These are phyloP conservation scores for Schizonepeta tenuifolia DNA, from an alignment of 257 asterid species.

Conservation along the genomic window DNA sequence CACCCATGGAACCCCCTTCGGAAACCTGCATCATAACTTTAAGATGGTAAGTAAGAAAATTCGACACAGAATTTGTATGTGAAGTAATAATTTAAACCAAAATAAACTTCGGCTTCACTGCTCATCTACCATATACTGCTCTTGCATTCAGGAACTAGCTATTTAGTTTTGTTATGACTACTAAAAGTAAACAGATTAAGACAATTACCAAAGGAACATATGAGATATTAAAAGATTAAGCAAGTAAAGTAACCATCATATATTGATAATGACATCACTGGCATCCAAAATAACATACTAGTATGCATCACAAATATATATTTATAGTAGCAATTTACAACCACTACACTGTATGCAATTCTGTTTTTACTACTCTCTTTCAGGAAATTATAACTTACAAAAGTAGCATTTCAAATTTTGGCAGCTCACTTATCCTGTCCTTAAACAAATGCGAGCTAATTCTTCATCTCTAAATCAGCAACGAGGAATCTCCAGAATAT, in stretches of 20 bases:
- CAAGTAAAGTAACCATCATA: background rate
- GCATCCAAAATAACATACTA: conserved; percentile 4
- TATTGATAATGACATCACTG: background rate
- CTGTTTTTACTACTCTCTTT: background rate
- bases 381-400: conserved; percentile 8
- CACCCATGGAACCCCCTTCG: conserved; percentile 95
- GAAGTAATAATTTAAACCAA: background rate
- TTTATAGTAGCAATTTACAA: conserved; percentile 12
- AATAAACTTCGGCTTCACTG: background rate
- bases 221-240: background rate
- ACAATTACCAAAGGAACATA: background rate
- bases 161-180: background rate
- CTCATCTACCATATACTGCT: background rate
- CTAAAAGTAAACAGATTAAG: background rate
- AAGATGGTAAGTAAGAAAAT: conserved; percentile 3
- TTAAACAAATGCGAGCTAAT: background rate
- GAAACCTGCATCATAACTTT: conserved; percentile 67
- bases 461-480: conserved; percentile 5
- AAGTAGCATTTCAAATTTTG: background rate
- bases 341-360: background rate
- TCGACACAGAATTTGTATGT: background rate
- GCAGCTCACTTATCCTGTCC: background rate
- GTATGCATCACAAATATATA: background rate
- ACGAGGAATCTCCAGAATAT: background rate
- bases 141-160: background rate